phyloP scores from a whole-genome alignment of 805 yeast species.

The Wickerhamiella azymoides region DNA sequence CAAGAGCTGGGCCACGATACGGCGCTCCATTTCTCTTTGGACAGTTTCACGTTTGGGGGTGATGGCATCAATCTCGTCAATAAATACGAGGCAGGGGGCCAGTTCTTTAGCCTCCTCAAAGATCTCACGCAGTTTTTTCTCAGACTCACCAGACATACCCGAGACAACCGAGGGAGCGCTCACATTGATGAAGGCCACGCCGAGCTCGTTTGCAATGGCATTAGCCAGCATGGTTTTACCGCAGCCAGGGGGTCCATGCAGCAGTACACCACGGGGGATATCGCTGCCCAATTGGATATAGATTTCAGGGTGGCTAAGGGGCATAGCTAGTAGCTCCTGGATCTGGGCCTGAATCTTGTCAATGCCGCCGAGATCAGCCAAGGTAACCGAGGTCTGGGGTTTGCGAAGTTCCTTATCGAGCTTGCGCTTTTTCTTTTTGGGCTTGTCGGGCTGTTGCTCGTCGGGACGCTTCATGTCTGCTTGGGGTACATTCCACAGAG shows the following conservation, averaged over 20 bases:
- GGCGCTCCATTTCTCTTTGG: constrained; percentile 92
- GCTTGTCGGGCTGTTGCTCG: constrained; percentile 5
- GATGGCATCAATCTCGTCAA: constrained; percentile 96
- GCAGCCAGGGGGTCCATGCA: constrained; percentile 99
- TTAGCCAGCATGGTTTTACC: constrained; percentile 95
- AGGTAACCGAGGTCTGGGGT: constrained; percentile 41
- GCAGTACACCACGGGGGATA: constrained; percentile 82
- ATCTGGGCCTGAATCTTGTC: constrained; percentile 72
- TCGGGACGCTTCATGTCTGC: constrained; percentile 11
- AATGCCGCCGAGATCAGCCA: constrained; percentile 79
- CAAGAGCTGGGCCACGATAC: constrained; percentile 89
- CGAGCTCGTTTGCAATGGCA: constrained; percentile 87
- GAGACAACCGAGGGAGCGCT: constrained; percentile 95
- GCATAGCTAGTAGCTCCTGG: constrained; percentile 83
- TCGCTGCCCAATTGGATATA: constrained; percentile 79
- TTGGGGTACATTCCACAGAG: constrained; percentile 40
- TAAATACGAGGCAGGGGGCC: constrained; percentile 87
- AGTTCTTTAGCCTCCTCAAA: constrained; percentile 81
- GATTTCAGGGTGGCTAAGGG: constrained; percentile 87
- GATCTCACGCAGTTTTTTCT: constrained; percentile 81
- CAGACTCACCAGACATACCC: constrained; percentile 99
- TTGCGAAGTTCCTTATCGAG: constrained; percentile 36
- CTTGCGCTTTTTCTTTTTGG: constrained; percentile 11
- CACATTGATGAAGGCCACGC: constrained; percentile 80
- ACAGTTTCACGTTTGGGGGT: constrained; percentile 98